Evolutionary conservation across 768 basidiomycete species (phyloP), one percentile per base, ranked within the genome.

Genomic region (Chalciporus sphaerocephalus): DNA sequence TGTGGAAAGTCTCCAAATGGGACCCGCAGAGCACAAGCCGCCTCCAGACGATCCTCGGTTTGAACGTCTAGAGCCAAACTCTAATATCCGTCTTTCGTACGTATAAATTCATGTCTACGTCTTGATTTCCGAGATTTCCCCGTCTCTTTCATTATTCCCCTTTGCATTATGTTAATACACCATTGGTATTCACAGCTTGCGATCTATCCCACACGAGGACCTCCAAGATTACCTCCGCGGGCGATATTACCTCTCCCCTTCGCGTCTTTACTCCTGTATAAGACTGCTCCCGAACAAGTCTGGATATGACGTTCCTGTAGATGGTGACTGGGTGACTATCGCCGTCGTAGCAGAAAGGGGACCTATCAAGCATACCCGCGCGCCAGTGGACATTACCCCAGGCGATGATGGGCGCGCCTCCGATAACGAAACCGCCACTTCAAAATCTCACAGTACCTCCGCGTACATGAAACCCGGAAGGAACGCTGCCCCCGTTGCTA

Each of bases 301-400:
- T 46, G 84, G 82, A 15, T 95, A 92, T 62, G 93, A 97, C 36
- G 79, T 99, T 1, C 94, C 95, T 9, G 84, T 97, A 2, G 79
- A 80, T 6, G 89, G 89, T 2, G 96, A 98, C 64, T 98, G 92
- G 88, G 78, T 97, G 33, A 94, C 93, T 6, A 90, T 99, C 38
- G 95, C 92, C 2, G 94, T 98, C 5, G 83, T 99, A 12, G 95
- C 93, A 2, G 92, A 95, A 62, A 80, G 92, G 17, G 85, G 92
- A 3, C 85, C 83, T 6, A 71, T 94, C 59, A 82, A 79, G 52
- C 78, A 83, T 54, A 89, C 75, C 38, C 78, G 76, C 46, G 82
- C 85, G 23, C 86, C 85, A 39, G 79, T 85, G 16, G 64, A 60
- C 30, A 61, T 74, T 11, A 61, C 77, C 6, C 76, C 67, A 24